Conservation (phyloP, 768 basidiomycete species). For the Podaxis sp. region DNA sequence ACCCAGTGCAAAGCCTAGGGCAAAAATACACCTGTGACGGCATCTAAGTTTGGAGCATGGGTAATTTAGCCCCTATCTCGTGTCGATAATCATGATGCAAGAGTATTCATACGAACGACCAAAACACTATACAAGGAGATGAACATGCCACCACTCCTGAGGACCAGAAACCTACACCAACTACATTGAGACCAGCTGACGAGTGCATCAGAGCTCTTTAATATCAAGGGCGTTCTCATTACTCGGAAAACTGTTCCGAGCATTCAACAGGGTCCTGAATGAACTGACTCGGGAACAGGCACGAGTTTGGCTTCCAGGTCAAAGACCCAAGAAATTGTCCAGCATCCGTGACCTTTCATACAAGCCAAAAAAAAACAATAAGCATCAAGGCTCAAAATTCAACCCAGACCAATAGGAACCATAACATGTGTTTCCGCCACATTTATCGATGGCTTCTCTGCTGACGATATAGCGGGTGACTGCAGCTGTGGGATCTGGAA, state of each 20-base stretch:
- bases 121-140: background rate
- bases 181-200: background rate
- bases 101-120: background rate
- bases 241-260: background rate
- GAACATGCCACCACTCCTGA: background rate
- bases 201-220: background rate
- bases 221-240: background rate
- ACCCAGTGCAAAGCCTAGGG: background rate
- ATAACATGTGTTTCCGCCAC: background rate
- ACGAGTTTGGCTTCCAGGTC: background rate
- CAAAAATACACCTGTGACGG: background rate
- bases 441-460: background rate
- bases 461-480: background rate
- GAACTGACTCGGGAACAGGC: background rate
- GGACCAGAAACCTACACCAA: background rate
- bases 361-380: background rate
- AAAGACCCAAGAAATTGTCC: too few relatives aligned
- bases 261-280: background rate
- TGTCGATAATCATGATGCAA: background rate
- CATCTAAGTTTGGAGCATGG: background rate
- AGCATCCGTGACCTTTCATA: background rate
- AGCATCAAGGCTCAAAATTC: background rate
- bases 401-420: background rate
- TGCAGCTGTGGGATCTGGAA: background rate
- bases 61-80: background rate